These are phyloP conservation scores for Linnemannia zychae DNA, from an alignment of 192 early-diverging fungal genomes.

Conservation along the genomic window DNA sequence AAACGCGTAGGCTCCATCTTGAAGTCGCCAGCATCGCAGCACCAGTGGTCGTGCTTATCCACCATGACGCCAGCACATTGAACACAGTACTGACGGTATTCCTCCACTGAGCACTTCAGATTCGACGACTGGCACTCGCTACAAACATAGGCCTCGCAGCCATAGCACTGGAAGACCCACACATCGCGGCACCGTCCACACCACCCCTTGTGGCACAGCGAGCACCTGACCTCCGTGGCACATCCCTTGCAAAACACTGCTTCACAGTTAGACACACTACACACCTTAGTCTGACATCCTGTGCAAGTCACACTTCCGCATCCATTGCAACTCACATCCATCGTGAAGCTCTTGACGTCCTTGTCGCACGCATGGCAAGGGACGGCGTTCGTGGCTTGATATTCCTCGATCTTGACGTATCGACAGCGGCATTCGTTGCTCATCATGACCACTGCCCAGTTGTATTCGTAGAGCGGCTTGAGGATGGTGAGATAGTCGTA, in stretches of 20 bases:
- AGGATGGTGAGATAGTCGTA: not conserved
- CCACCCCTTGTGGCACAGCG: slow-evolving; percentile 3
- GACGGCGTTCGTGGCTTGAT: not conserved
- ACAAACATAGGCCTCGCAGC: slow-evolving; percentile 11
- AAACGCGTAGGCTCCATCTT: slow-evolving; percentile 11
- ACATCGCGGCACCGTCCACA: not conserved
- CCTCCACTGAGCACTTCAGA: not conserved
- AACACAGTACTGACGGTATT: slow-evolving; percentile 17
- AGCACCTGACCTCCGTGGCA: slow-evolving; percentile 8
- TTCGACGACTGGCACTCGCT: slow-evolving; percentile 7
- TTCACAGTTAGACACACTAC: not conserved
- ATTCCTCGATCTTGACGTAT: slow-evolving; percentile 20
- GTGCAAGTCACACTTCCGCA: slow-evolving; percentile 3
- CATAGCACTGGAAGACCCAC: slow-evolving; percentile 15
- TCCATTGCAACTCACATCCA: not conserved
- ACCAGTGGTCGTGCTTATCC: slow-evolving; percentile 15
- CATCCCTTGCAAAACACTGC: slow-evolving; percentile 11
- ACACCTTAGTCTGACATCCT: slow-evolving; percentile 2
- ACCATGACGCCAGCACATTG: slow-evolving; percentile 9
- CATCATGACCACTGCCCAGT: slow-evolving; percentile 15
- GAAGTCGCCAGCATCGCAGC: slow-evolving; percentile 12
- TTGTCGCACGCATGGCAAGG: slow-evolving; percentile 16
- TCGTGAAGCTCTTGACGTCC: slow-evolving; percentile 8
- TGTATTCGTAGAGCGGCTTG: slow-evolving; percentile 6
- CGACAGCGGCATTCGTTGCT: slow-evolving; percentile 5